A percentile compares a stretch with the other conserved stretches of the same genome.
These are phyloP conservation scores for Elaeis oleifera DNA, from an alignment of 202 grass and related monocot genomes.

Conservation along the genomic window DNA sequence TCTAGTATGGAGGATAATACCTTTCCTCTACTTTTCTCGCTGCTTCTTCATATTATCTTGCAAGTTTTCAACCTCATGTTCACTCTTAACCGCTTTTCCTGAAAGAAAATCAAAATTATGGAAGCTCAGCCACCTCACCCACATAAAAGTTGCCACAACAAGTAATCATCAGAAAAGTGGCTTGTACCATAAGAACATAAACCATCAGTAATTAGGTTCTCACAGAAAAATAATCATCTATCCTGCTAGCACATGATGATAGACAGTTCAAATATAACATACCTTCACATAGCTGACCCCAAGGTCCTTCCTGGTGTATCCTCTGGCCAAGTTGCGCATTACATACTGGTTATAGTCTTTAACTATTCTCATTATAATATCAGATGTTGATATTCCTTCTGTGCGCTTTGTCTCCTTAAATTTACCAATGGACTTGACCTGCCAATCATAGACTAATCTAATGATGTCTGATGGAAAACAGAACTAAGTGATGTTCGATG, in stretches of 20 bases:
- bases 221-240: not conserved
- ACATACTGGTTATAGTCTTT: conserved; percentile 99
- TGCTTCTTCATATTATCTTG: conserved; percentile 93
- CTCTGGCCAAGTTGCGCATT: conserved; percentile 90
- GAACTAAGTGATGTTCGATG: not conserved
- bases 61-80: conserved; percentile 92
- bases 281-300: conserved; percentile 96
- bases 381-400: conserved; percentile 94
- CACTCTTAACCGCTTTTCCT: conserved; percentile 92
- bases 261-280: conserved; percentile 17
- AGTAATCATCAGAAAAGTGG: not conserved
- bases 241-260: too few species aligned
- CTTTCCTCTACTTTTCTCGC: conserved; percentile 94
- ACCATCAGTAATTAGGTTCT: not conserved
- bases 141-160: not conserved
- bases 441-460: conserved; percentile 15
- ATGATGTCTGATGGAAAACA: conserved; percentile 14
- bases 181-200: not conserved
- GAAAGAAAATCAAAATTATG: conserved; percentile 22
- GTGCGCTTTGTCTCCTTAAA: conserved; percentile 97
- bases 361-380: conserved; percentile 95
- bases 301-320: conserved; percentile 93
- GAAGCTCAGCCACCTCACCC: conserved; percentile 15
- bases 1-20: conserved; percentile 27
- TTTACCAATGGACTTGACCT: conserved; percentile 86